Base-by-base conservation (phyloP, 768 basidiomycete genomes). In the Galerina sulciceps region DNA sequence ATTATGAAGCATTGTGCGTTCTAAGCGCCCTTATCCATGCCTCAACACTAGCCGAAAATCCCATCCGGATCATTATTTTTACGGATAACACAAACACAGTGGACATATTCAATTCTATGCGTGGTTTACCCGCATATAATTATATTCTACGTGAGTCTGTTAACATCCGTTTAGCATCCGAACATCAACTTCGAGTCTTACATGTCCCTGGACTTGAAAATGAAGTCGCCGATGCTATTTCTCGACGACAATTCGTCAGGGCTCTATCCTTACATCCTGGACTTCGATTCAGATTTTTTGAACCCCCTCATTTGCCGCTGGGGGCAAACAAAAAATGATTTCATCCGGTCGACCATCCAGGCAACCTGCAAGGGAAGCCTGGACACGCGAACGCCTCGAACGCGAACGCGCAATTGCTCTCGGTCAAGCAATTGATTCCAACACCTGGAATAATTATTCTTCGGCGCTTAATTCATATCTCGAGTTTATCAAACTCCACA, bases 191-290 rank as follows among this genome's bases (percentile, higher is more conserved):
- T 1, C 60, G 55, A 2, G 65, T 71, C 11, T 41, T 65, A 3
- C 62, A 61, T 13, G 34, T 68, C 15, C 55, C 57, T 2, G 65
- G 68, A n/a, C 14, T 40, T 3, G 31, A 53, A 2, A 71, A 71
- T 42, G 23, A 20, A 6, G 43, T 69, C 11, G 68, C 68, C 1
- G 65, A 71, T 52, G 60, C 64, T 10, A 22, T 71, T 2, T 71
- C 68, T 4, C 57, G 60, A 15, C 6, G n/a, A 6, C n/a, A 42
- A 10, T 63, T 61, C 35, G 26, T 31, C 8, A 31, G 26, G 8
- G 26, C 2, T 10, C 2, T 37, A 38, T 3, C 63, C 60, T n/a
- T 6, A 48, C 5, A 42, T 3, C 0, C 17, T 50, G 4, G 18
- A 52, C 10, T n/a, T 10, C 26, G 17, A 48, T 9, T 35, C 35